phyloP scores from a whole-genome alignment of 106 monocot species.

The Narthecium ossifragum region DNA sequence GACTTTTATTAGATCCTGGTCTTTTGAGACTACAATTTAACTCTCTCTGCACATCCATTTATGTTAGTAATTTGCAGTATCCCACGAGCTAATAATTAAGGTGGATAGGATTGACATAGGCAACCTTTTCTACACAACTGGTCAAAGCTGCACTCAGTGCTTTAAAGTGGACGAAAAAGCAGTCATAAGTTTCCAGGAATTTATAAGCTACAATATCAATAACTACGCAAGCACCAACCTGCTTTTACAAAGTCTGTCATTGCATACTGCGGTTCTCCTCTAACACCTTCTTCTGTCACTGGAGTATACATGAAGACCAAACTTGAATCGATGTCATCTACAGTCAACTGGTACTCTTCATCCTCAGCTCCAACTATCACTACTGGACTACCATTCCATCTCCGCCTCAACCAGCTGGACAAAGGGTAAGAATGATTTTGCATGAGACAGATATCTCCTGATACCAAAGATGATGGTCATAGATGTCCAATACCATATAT shows the following conservation, averaged over 20 bases:
- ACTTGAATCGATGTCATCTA: slow-evolving; percentile 77
- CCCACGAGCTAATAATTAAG: no score
- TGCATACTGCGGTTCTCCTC: slow-evolving; percentile 84
- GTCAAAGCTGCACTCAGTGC: no score
- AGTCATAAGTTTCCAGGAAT: no score
- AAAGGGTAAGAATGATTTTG: background rate
- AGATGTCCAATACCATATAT: background rate
- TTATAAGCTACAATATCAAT: no score
- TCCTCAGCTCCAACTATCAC: slow-evolving; percentile 80
- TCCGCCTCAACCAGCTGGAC: slow-evolving; percentile 84
- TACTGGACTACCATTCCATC: slow-evolving; percentile 76
- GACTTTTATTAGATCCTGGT: no score
- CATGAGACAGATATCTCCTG: background rate
- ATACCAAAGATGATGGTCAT: background rate
- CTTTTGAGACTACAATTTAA: no score
- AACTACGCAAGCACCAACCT: slow-evolving; percentile 31
- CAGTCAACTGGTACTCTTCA: slow-evolving; percentile 61
- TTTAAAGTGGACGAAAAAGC: no score
- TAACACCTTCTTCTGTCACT: slow-evolving; percentile 77
- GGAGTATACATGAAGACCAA: slow-evolving; percentile 92
- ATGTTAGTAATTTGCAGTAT: no score
- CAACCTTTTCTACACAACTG: no score
- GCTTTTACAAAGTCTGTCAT: slow-evolving; percentile 90
- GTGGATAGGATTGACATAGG: no score
- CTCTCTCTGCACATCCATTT: no score